Evolutionary conservation across 176 grass and related monocot genomes (phyloP).

Genomic region (Musa schizocarpa): DNA sequence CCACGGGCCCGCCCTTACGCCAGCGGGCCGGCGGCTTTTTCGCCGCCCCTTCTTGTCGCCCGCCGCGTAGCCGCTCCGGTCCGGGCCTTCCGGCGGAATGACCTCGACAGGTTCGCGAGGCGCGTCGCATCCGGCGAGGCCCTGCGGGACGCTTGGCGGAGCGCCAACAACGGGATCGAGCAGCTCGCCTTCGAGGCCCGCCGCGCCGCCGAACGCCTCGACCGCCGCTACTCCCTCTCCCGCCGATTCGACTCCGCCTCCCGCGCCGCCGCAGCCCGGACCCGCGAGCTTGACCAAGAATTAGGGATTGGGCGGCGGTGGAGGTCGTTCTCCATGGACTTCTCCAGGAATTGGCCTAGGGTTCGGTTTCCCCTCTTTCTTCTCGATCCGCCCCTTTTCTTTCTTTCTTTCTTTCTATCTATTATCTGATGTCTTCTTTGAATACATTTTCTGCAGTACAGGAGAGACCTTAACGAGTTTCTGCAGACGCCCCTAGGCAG

Average conservation of each 20-base stretch:
- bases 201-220: constrained; percentile 48
- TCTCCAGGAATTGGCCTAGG: constrained; percentile 88
- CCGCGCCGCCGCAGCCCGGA: constrained; percentile 39
- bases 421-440: constrained; percentile 3
- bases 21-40: neutral
- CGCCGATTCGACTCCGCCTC: constrained; percentile 47
- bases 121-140: constrained; percentile 41
- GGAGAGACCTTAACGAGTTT: constrained; percentile 53
- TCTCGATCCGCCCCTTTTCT: neutral
- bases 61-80: neutral
- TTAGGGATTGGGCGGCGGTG: constrained; percentile 63
- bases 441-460: constrained; percentile 49
- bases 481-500: constrained; percentile 58
- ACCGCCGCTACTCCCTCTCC: constrained; percentile 43
- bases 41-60: neutral
- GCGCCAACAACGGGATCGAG: constrained; percentile 80
- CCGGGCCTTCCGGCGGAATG: constrained; percentile 58
- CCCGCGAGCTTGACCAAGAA: constrained; percentile 64
- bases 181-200: constrained; percentile 60
- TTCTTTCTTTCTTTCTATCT: neutral
- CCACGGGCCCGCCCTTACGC: neutral
- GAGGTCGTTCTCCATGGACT: constrained; percentile 78
- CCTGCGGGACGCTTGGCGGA: constrained; percentile 48
- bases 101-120: constrained; percentile 56
- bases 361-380: constrained; percentile 25